These are phyloP conservation scores for Artemisia argyi DNA, from an alignment of 129 eudicot species.

Conservation along the genomic window DNA sequence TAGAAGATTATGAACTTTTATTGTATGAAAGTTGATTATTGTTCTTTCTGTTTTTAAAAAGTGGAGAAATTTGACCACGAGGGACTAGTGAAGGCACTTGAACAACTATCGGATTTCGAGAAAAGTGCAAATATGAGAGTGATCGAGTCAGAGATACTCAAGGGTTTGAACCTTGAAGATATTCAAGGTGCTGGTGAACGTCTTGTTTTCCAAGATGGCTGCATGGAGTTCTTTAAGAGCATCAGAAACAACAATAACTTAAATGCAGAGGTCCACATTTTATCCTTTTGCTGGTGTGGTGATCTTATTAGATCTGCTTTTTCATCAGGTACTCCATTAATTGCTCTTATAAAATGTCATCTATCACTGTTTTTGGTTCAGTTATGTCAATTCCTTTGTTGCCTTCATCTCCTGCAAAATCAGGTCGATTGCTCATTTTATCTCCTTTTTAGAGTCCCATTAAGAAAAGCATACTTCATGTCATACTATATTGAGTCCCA, in stretches of 20 bases:
- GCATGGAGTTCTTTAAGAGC: slow-evolving; percentile 57
- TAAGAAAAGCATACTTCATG: too few species aligned
- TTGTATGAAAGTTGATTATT: neutral
- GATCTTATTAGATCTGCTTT: slow-evolving; percentile 82
- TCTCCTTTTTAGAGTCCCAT: too few species aligned
- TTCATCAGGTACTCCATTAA: slow-evolving; percentile 55
- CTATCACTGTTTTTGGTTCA: neutral
- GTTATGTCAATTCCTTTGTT: neutral
- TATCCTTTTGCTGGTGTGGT: slow-evolving; percentile 90
- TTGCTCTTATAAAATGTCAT: neutral
- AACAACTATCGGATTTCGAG: slow-evolving; percentile 72
- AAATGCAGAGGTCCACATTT: slow-evolving; percentile 56
- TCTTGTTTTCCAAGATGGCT: slow-evolving; percentile 73
- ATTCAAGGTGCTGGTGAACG: slow-evolving; percentile 77
- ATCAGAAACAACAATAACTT: slow-evolving; percentile 42
- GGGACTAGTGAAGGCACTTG: slow-evolving; percentile 52
- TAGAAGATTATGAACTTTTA: neutral
- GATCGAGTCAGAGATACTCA: slow-evolving; percentile 67
- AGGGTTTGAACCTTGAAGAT: slow-evolving; percentile 81
- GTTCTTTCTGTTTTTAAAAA: slow-evolving; percentile 26
- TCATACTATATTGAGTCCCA: too few species aligned
- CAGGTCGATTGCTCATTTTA: too few species aligned
- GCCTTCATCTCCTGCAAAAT: too few species aligned
- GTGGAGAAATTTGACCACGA: slow-evolving; percentile 52
- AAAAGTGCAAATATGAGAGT: slow-evolving; percentile 69